Evolutionary conservation across 2,329 filamentous ascomycete species (phyloP).

Genomic region (Colletotrichum musae): DNA sequence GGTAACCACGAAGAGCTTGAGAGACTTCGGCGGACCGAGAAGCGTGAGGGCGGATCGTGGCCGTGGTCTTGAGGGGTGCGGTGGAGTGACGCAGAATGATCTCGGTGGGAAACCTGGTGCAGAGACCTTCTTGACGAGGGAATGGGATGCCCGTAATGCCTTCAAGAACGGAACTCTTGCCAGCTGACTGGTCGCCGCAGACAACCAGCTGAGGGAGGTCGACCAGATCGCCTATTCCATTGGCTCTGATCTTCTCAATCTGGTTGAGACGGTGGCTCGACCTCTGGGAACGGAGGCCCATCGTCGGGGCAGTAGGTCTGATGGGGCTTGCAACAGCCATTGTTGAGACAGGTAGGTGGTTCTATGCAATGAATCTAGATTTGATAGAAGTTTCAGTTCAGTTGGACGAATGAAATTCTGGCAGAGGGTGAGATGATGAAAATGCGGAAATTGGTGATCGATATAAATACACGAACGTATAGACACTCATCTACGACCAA

Average conservation of each 20-base stretch:
- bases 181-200: slow-evolving; percentile 69
- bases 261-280: slow-evolving; percentile 50
- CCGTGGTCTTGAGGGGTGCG: slow-evolving; percentile 2
- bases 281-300: slow-evolving; percentile 15
- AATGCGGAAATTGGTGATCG: no score
- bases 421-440: no score
- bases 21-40: slow-evolving; percentile 2
- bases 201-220: slow-evolving; percentile 65
- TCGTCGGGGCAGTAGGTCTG: neutral
- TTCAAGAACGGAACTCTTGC: slow-evolving; percentile 72
- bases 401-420: no score
- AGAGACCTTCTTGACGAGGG: slow-evolving; percentile 65
- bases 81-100: slow-evolving; percentile 59
- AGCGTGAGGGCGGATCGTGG: slow-evolving; percentile 28
- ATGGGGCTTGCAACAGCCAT: slow-evolving; percentile 18
- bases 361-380: neutral
- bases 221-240: slow-evolving; percentile 53
- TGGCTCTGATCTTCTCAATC: slow-evolving; percentile 53
- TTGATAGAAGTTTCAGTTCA: neutral
- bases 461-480: no score
- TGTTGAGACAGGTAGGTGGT: neutral
- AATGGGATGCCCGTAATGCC: slow-evolving; percentile 70
- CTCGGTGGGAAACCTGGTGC: slow-evolving; percentile 70
- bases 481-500: no score
- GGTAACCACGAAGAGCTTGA: slow-evolving; percentile 16